Conservation (phyloP, 768 basidiomycete species). For the Lactifluus volemus region DNA sequence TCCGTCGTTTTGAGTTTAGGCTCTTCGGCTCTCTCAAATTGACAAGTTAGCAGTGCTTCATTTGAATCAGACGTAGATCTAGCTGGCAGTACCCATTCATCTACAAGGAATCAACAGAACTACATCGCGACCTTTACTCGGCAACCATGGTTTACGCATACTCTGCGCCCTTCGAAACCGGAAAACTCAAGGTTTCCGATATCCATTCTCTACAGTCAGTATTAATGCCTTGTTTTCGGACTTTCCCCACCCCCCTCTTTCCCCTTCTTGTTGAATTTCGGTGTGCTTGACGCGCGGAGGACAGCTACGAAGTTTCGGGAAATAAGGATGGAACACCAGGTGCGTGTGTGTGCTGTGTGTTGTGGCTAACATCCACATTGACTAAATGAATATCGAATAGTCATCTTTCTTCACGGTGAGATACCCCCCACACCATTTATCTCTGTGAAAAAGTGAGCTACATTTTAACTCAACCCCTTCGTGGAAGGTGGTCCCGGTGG, state of each 20-base stretch:
- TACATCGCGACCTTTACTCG: not conserved
- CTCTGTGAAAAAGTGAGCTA: not conserved
- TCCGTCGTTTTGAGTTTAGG: constrained; percentile 7
- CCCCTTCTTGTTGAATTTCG: not conserved
- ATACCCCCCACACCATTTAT: not conserved
- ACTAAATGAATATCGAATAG: constrained; percentile 2
- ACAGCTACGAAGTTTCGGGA: constrained; percentile 20
- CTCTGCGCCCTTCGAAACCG: constrained; percentile 10
- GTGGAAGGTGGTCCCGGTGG: constrained; percentile 70
- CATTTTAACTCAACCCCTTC: not conserved
- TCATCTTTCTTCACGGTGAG: constrained; percentile 20
- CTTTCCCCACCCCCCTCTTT: too few species aligned
- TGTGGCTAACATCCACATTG: not conserved
- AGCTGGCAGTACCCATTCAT: not conserved
- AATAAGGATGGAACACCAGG: constrained; percentile 17
- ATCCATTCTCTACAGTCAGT: constrained; percentile 18
- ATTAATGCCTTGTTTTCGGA: not conserved
- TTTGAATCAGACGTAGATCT: not conserved
- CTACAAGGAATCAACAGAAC: not conserved
- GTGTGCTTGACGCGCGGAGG: not conserved
- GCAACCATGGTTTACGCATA: constrained; percentile 11
- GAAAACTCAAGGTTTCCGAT: constrained; percentile 19
- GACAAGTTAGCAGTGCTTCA: not conserved
- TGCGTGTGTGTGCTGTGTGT: not conserved
- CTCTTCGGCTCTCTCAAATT: not conserved